Evolutionary conservation across 1,139 yeast species (phyloP), one percentile per base, ranked within the genome.

Genomic region (Suhomyces chickasaworum): DNA sequence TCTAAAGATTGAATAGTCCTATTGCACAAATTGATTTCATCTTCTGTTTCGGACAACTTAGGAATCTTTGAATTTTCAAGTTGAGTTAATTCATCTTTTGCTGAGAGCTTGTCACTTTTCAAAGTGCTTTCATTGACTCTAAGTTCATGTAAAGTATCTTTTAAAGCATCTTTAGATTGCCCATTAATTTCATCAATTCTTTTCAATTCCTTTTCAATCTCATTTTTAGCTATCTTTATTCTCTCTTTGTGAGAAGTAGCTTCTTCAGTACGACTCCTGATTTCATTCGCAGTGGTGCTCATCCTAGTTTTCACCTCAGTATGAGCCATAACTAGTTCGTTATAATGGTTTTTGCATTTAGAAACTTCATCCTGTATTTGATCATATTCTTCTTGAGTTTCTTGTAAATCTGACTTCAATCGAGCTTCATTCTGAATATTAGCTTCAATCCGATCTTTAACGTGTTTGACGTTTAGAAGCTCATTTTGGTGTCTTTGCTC

Each of bases 171-270:
- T 42, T 66, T 67, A 4, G 79, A 65, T 12, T 77, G 76, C 17
- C 80, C 77, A 48, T 68, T 68, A 20, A 65, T 60, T 15, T 62
- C 66, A 39, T 69, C 70, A 12, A 80, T 64, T 44, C 70, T 66
- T 27, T 58, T 60, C 44, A 71, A 68, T 47, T 77, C 78, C 12
- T 44, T 42, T 8, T 40, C 51, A 4, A 65, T 61, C 8, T 55
- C 58, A 5, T 44, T 42, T 18, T 55, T 38, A 10, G 60, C 60
- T 13, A 50, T 44, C 21, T 54, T 45, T 7, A 78, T 64, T 36
- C 61, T 66, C 7, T 55, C 53, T 32, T 69, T 60, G 7, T 65
- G 54, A 1, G 57, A 51, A 3, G 54, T 48, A 4, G 75, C 66
- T 37, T 69, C 72, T 7, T 50, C 47, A 25, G 59, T 50, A 21